These are phyloP conservation scores for Spergularia azorica DNA, from an alignment of 179 eudicot species.

Conservation along the genomic window DNA sequence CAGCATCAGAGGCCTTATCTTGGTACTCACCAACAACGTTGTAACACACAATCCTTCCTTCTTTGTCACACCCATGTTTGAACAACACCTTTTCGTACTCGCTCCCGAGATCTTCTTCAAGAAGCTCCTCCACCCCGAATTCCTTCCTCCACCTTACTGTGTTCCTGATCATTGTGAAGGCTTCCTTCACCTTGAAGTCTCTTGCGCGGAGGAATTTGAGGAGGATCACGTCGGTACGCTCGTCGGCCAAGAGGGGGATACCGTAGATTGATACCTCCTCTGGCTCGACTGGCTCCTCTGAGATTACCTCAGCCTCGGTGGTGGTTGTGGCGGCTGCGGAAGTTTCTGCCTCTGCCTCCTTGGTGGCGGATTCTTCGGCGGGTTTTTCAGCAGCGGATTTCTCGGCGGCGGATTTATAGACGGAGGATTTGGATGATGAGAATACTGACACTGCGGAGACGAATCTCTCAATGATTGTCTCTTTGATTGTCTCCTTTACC, in stretches of 20 bases:
- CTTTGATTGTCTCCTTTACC: no score
- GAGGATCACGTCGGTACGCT: constrained; percentile 38
- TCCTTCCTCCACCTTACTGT: constrained; percentile 43
- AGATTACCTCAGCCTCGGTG: constrained; percentile 2
- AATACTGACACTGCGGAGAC: no score
- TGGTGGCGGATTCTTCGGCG: constrained; percentile 14
- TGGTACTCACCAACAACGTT: constrained; percentile 71
- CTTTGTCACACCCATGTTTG: constrained; percentile 54
- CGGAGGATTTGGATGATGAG: no score
- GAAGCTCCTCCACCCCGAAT: constrained; percentile 32
- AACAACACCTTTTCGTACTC: constrained; percentile 63
- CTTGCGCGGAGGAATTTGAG: constrained; percentile 45
- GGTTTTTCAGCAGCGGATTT: constrained; percentile 8
- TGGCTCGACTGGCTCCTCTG: constrained; percentile 25
- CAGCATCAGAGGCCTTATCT: constrained; percentile 68
- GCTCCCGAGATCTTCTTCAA: constrained; percentile 37
- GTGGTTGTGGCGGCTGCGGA: neutral
- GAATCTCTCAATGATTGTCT: no score
- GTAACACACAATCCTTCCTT: constrained; percentile 61
- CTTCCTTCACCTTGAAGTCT: constrained; percentile 43
- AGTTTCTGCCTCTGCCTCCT: constrained; percentile 34
- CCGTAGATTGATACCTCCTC: constrained; percentile 51
- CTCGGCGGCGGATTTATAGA: no score
- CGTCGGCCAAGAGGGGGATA: constrained; percentile 41
- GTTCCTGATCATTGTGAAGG: constrained; percentile 42